phyloP scores from a whole-genome alignment of 371 early-diverging fungal genomes.

The Encephalitozoon hellem region DNA sequence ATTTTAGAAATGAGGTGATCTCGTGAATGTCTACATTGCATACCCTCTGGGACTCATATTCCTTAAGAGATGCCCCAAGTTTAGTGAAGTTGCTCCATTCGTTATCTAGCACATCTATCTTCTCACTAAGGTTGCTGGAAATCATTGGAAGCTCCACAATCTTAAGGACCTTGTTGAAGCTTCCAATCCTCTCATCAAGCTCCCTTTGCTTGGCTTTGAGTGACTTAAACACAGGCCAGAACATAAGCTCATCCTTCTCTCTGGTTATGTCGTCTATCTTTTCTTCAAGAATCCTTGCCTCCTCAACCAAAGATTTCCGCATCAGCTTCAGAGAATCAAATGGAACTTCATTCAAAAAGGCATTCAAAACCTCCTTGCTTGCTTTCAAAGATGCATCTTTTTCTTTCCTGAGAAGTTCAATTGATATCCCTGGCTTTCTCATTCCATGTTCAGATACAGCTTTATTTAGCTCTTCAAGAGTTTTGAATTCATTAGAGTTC shows the following conservation, averaged over 20 bases:
- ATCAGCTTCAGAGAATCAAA: background rate
- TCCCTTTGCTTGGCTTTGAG: background rate
- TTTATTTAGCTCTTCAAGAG: background rate
- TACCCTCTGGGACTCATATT: background rate
- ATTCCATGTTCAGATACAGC: background rate
- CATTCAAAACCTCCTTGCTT: background rate
- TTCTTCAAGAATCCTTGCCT: background rate
- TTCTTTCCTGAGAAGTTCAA: background rate
- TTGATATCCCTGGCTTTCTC: background rate
- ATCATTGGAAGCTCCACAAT: background rate
- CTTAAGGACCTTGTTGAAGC: background rate
- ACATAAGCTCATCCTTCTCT: background rate
- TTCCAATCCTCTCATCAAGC: background rate
- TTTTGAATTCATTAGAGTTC: background rate
- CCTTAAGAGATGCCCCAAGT: background rate
- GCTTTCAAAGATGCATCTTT: background rate
- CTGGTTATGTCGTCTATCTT: background rate
- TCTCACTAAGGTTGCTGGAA: background rate
- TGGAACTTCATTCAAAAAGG: background rate
- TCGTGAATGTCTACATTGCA: background rate
- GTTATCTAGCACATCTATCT: background rate
- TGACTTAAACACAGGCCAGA: background rate
- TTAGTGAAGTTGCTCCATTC: background rate
- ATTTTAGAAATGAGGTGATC: background rate
- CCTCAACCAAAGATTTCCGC: background rate